Evolutionary conservation across 2,329 filamentous ascomycete genomes (phyloP), one percentile per base, ranked within the genome.

Genomic region (Exophiala lecanii-corni): DNA sequence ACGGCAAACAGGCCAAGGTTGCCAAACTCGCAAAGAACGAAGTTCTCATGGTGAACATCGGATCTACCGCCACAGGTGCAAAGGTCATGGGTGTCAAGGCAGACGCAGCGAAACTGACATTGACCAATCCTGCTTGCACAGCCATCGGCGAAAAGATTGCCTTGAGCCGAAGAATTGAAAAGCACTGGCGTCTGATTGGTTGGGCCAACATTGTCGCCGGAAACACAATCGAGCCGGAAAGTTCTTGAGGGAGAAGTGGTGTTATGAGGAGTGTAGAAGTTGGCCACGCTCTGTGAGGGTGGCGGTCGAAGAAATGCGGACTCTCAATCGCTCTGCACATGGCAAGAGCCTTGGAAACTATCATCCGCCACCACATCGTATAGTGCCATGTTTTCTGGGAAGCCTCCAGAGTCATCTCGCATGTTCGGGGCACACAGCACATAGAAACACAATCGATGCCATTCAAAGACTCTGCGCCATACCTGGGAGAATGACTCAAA

Each of bases 41-140:
- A 69, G 89, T 97, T 61, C 84, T 98, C 69, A 97, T 98, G 92
- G 92, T 98, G 55, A 98, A 98, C 76, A 98, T 98, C 64, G 92
- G 92, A 50, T 95, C 88, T 26, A 97, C 91, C 7, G 94, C 92
- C 35, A 96, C 91, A 10, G 92, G 92, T 69, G 92, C 92, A 56
- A 98, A 97, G 80, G 88, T 98, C 41, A 80, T 92, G 46, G 91
- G 88, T 60, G 94, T 97, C 64, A 96, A 92, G 79, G 89, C 91
- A 62, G 92, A 98, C 78, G 91, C 89, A 45, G 92, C 92, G 45
- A 96, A 96, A 75, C 78, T 98, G 55, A 84, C 87, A 47, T 75
- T 98, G 58, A 97, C 89, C 49, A 91, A 82, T 64, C 89, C 89
- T 33, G 92, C 92, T 45, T 98, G 92, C 75, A 98, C 92, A 38